A percentile compares a stretch with the other conserved stretches of the same genome.
Evolutionary conservation across 106 monocot genomes (phyloP).

Genomic region (Xerophyta viscosa): DNA sequence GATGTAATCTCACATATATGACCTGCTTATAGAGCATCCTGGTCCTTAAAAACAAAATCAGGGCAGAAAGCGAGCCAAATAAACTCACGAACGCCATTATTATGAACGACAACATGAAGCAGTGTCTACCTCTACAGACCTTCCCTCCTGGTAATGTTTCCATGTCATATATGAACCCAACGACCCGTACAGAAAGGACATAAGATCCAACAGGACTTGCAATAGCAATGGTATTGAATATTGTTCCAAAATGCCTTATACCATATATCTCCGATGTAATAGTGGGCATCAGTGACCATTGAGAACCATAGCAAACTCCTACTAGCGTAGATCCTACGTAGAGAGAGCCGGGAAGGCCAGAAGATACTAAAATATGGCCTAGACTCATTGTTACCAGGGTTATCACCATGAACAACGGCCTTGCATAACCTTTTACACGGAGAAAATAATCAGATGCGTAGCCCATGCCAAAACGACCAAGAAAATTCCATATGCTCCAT

Average conservation of each 20-base stretch:
- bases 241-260: slow-evolving; percentile 76
- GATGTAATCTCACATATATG: slow-evolving; percentile 19
- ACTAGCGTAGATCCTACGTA: slow-evolving; percentile 63
- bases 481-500: slow-evolving; percentile 98
- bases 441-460: slow-evolving; percentile 72
- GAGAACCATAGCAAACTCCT: slow-evolving; percentile 82
- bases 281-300: slow-evolving; percentile 89
- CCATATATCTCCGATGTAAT: slow-evolving; percentile 90
- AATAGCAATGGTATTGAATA: slow-evolving; percentile 75
- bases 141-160: slow-evolving; percentile 28
- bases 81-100: slow-evolving; percentile 53
- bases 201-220: slow-evolving; percentile 86
- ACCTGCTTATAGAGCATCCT: slow-evolving; percentile 57
- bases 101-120: slow-evolving; percentile 73
- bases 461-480: slow-evolving; percentile 72
- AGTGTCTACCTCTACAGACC: slow-evolving; percentile 41
- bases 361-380: slow-evolving; percentile 59
- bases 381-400: slow-evolving; percentile 62
- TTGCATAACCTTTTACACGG: slow-evolving; percentile 21
- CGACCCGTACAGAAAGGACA: slow-evolving; percentile 71
- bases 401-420: slow-evolving; percentile 68
- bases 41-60: slow-evolving; percentile 41
- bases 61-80: slow-evolving; percentile 30
- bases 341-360: slow-evolving; percentile 54
- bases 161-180: slow-evolving; percentile 77